These are phyloP conservation scores for Xylariales sp. DNA, from an alignment of 2,329 filamentous ascomycete species.

Conservation along the genomic window DNA sequence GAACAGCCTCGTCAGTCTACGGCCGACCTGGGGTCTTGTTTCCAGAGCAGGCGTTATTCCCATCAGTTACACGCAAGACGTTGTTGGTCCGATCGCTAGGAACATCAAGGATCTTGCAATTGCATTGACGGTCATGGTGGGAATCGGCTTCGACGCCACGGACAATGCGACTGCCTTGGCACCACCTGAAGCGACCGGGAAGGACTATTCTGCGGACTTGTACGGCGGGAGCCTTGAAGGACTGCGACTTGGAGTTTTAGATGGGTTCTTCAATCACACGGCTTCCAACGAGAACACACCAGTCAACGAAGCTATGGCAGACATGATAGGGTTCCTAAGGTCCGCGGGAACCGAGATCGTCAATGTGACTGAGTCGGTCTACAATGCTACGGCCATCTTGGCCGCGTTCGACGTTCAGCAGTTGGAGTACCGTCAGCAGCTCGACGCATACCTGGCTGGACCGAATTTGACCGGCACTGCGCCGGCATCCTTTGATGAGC, in stretches of 20 bases:
- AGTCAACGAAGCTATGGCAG: slow-evolving; percentile 49
- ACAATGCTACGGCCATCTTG: slow-evolving; percentile 47
- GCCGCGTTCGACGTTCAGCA: slow-evolving; percentile 52
- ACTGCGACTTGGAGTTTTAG: slow-evolving; percentile 27
- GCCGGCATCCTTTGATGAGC: slow-evolving; percentile 39
- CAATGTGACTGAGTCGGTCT: slow-evolving; percentile 42
- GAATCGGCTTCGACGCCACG: slow-evolving; percentile 41
- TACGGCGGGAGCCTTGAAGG: slow-evolving; percentile 20
- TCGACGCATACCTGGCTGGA: slow-evolving; percentile 51
- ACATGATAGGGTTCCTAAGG: slow-evolving; percentile 39
- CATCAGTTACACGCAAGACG: slow-evolving; percentile 53
- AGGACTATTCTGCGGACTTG: slow-evolving; percentile 43
- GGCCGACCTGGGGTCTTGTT: slow-evolving; percentile 51
- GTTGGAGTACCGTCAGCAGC: slow-evolving; percentile 52
- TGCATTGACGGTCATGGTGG: slow-evolving; percentile 48
- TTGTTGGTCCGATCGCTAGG: slow-evolving; percentile 49
- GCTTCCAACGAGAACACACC: slow-evolving; percentile 47
- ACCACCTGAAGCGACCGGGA: slow-evolving; percentile 33
- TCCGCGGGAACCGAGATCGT: slow-evolving; percentile 45
- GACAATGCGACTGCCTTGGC: slow-evolving; percentile 49
- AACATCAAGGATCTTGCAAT: slow-evolving; percentile 45
- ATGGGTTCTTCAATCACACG: slow-evolving; percentile 55
- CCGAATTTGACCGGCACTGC: slow-evolving; percentile 35
- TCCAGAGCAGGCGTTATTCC: slow-evolving; percentile 48
- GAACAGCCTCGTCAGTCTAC: slow-evolving; percentile 54